Conservation (phyloP, 495 filamentous ascomycete genomes). For the Penicillium manginii region DNA sequence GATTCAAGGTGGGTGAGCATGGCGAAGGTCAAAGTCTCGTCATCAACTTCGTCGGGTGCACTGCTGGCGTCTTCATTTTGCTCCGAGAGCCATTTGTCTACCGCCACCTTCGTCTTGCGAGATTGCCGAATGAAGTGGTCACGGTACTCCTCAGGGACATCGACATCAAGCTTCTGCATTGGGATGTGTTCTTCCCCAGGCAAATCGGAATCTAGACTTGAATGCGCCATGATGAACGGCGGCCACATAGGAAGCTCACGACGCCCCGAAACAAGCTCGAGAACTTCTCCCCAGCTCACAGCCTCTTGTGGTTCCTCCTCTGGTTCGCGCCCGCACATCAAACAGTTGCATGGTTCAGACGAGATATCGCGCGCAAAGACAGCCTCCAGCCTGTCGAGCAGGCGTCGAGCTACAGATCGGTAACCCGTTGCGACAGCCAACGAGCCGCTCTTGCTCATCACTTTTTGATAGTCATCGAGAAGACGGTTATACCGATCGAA, state of each 20-base stretch:
- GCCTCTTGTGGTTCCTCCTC: slow-evolving; percentile 63
- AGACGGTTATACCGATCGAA: slow-evolving; percentile 81
- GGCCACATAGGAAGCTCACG: slow-evolving; percentile 86
- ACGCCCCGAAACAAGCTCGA: slow-evolving; percentile 89
- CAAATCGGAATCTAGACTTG: slow-evolving; percentile 57
- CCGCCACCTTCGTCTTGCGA: slow-evolving; percentile 79
- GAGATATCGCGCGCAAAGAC: slow-evolving; percentile 93
- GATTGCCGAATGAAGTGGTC: slow-evolving; percentile 88
- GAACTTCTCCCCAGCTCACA: slow-evolving; percentile 94
- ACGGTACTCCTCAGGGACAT: slow-evolving; percentile 87
- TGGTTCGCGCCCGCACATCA: slow-evolving; percentile 72
- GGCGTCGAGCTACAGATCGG: slow-evolving; percentile 84
- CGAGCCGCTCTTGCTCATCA: slow-evolving; percentile 81
- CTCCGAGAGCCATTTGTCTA: slow-evolving; percentile 82
- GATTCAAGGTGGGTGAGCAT: slow-evolving; percentile 85
- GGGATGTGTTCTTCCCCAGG: slow-evolving; percentile 58
- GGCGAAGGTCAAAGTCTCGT: slow-evolving; percentile 89
- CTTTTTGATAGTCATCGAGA: slow-evolving; percentile 81
- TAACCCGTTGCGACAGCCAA: slow-evolving; percentile 96
- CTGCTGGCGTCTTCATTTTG: slow-evolving; percentile 72
- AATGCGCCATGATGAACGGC: slow-evolving; percentile 70
- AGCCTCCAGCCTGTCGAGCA: slow-evolving; percentile 90
- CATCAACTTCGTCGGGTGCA: slow-evolving; percentile 83
- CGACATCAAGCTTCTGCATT: slow-evolving; percentile 84
- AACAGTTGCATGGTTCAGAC: slow-evolving; percentile 74